phyloP scores from a whole-genome alignment of 306 rosid species.

The Amphicarpaea edgeworthii region DNA sequence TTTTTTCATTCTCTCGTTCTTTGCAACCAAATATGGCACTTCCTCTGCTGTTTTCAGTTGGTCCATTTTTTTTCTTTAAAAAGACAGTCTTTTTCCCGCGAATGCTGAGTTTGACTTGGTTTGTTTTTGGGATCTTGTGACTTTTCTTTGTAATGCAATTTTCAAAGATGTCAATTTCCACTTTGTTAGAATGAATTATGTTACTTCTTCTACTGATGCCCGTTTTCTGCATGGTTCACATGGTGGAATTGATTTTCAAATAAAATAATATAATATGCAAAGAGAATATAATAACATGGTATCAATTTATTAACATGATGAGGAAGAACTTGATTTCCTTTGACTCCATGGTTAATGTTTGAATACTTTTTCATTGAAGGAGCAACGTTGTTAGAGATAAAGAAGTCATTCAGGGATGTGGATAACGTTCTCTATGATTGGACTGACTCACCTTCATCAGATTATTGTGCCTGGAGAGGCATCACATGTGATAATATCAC shows the following conservation, averaged over 20 bases:
- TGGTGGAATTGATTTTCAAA: conserved; percentile 10
- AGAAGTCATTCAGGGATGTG: conserved; percentile 90
- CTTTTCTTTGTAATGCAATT: not conserved
- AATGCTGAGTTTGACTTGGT: conserved; percentile 30
- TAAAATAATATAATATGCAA: not conserved
- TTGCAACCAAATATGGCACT: conserved; percentile 44
- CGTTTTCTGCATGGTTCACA: not conserved
- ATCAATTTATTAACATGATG: not conserved
- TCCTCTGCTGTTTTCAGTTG: conserved; percentile 29
- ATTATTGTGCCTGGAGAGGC: conserved; percentile 96
- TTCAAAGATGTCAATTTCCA: not conserved
- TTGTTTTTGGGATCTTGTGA: conserved; percentile 24
- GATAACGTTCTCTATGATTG: conserved; percentile 93
- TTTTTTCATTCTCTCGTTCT: conserved; percentile 14
- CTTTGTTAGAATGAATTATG: conserved; percentile 3
- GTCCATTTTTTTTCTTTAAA: not conserved
- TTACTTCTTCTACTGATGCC: not conserved
- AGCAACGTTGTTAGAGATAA: conserved; percentile 79
- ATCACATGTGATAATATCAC: conserved; percentile 86
- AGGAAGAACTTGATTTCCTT: not conserved
- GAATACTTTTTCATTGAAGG: conserved; percentile 57
- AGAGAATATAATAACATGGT: not conserved
- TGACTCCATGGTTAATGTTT: conserved; percentile 12
- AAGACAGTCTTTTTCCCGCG: conserved; percentile 41
- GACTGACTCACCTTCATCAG: conserved; percentile 82